Evolutionary conservation across 129 eudicot species (phyloP).

Genomic region (Flaveria ramosissima): DNA sequence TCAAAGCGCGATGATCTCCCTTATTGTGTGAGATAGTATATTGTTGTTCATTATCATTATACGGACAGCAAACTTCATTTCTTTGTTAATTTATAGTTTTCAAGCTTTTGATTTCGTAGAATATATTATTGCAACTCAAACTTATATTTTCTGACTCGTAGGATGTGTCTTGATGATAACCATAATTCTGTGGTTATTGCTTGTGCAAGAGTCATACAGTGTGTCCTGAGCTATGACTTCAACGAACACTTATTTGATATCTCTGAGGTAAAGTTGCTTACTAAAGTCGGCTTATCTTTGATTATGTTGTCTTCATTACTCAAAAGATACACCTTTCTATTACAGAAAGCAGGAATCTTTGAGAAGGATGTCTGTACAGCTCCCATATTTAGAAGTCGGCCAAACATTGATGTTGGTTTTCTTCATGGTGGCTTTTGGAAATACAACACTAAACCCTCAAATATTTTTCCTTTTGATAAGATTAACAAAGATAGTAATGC

Average conservation of each 20-base stretch:
- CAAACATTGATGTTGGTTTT: constrained; percentile 74
- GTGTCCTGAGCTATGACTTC: constrained; percentile 64
- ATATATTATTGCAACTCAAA: constrained; percentile 11
- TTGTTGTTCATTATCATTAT: constrained; percentile 4
- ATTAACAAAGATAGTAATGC: constrained; percentile 37
- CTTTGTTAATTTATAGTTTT: not conserved
- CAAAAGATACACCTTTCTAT: constrained; percentile 24
- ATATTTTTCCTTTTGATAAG: constrained; percentile 55
- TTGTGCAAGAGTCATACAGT: constrained; percentile 81
- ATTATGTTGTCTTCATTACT: constrained; percentile 11
- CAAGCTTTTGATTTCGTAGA: constrained; percentile 3
- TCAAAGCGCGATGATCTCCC: not conserved
- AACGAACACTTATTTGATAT: constrained; percentile 68
- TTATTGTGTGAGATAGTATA: not conserved
- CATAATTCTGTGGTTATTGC: constrained; percentile 84
- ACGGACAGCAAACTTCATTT: not conserved
- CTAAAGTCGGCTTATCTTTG: not conserved
- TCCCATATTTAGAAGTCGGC: constrained; percentile 88
- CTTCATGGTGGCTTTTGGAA: constrained; percentile 97
- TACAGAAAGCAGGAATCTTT: constrained; percentile 60
- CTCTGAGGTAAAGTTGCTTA: constrained; percentile 56
- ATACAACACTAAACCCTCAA: constrained; percentile 83
- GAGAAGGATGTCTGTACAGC: constrained; percentile 66
- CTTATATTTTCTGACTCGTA: constrained; percentile 32
- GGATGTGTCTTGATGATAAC: constrained; percentile 93